These are phyloP conservation scores for Candolleomyces eurysporus DNA, from an alignment of 768 basidiomycete species.

Conservation along the genomic window DNA sequence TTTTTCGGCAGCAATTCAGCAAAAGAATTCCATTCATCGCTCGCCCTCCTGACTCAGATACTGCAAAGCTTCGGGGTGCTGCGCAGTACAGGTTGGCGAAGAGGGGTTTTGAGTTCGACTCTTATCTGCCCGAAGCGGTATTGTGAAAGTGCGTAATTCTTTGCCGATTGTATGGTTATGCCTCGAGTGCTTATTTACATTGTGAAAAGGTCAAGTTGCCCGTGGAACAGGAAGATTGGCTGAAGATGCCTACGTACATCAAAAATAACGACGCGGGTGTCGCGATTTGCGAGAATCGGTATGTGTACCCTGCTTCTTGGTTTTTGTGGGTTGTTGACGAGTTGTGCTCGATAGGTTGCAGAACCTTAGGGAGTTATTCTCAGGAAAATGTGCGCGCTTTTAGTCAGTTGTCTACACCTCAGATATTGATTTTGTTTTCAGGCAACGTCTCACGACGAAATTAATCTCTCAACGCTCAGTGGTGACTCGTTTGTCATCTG, in stretches of 20 bases:
- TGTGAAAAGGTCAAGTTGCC: constrained; percentile 70
- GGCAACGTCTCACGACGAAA: too few relatives aligned
- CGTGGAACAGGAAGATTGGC: constrained; percentile 80
- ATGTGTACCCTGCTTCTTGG: not conserved
- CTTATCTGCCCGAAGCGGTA: constrained; percentile 72
- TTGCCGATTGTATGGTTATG: not conserved
- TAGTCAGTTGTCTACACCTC: too few relatives aligned
- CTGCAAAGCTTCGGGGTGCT: constrained; percentile 85
- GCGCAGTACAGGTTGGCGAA: constrained; percentile 83
- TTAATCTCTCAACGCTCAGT: too few relatives aligned
- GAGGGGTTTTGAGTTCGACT: constrained; percentile 19
- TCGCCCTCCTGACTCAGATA: constrained; percentile 87
- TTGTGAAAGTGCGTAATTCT: constrained; percentile 65
- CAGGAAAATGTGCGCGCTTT: constrained; percentile 81
- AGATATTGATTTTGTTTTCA: too few relatives aligned
- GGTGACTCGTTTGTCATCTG: too few relatives aligned
- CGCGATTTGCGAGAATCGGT: constrained; percentile 84
- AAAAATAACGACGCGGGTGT: constrained; percentile 72
- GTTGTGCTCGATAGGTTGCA: constrained; percentile 57
- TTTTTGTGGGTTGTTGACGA: constrained; percentile 7
- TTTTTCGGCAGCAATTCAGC: constrained; percentile 59
- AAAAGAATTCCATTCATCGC: constrained; percentile 70
- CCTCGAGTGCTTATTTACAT: not conserved
- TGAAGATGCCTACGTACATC: constrained; percentile 85
- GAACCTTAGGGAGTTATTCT: constrained; percentile 84